Evolutionary conservation across 345 rosid species (phyloP).

Genomic region (Salix koriyanagi): DNA sequence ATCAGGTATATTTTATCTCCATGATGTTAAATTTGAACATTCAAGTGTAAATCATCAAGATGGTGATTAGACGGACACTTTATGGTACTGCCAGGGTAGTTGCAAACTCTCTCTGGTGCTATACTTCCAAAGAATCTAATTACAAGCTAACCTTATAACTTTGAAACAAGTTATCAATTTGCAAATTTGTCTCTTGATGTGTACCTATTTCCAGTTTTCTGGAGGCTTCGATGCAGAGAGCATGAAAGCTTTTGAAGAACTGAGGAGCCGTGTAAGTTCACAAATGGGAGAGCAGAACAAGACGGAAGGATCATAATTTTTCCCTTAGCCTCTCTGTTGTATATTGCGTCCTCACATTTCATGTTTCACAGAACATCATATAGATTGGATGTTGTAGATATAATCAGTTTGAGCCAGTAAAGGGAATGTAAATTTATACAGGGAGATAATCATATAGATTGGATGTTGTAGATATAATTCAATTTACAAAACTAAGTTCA

Average conservation of each 20-base stretch:
- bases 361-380: constrained; percentile 5
- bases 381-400: constrained; percentile 8
- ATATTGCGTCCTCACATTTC: constrained; percentile 15
- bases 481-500: not conserved
- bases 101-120: not conserved
- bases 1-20: constrained; percentile 52
- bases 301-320: constrained; percentile 25
- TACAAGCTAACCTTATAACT: not conserved
- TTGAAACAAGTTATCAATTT: not conserved
- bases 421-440: not conserved
- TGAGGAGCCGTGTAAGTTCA: constrained; percentile 65
- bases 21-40: constrained; percentile 1
- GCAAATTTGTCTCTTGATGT: not conserved
- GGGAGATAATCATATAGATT: not conserved
- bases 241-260: constrained; percentile 96
- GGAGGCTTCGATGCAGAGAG: constrained; percentile 98
- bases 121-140: not conserved
- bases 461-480: too few species aligned
- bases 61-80: not conserved
- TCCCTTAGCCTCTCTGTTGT: constrained; percentile 16
- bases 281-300: constrained; percentile 44
- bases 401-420: constrained; percentile 3
- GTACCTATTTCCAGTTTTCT: constrained; percentile 60
- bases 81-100: not conserved
- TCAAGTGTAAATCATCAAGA: not conserved